A percentile compares a stretch with the other conserved stretches of the same genome.
These are phyloP conservation scores for Lodderomyces elongisporus DNA, from an alignment of 1,139 yeast species.

Conservation along the genomic window DNA sequence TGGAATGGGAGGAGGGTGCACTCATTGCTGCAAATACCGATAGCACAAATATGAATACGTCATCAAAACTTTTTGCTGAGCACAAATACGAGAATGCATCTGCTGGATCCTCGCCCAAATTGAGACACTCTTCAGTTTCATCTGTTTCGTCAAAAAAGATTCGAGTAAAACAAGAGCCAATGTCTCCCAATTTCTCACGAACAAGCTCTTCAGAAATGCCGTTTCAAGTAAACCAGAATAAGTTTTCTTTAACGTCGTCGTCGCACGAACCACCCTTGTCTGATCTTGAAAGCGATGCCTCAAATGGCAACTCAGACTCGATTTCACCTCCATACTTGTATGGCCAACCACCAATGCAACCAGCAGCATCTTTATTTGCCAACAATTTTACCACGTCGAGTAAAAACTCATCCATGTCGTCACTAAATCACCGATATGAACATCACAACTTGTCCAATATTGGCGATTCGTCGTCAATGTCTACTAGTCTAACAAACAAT, in stretches of 20 bases:
- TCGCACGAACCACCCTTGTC: too few relatives aligned
- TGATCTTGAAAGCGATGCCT: slow-evolving; percentile 10
- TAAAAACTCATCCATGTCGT: slow-evolving; percentile 13
- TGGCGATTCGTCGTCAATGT: slow-evolving; percentile 10
- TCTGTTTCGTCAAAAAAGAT: slow-evolving; percentile 1
- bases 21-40: slow-evolving; percentile 33
- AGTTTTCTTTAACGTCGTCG: too few relatives aligned
- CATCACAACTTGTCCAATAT: slow-evolving; percentile 22
- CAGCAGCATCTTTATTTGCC: slow-evolving; percentile 9
- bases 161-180: slow-evolving; percentile 5
- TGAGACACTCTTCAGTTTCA: slow-evolving; percentile 1
- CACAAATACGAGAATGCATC: slow-evolving; percentile 18
- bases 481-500: slow-evolving; percentile 11
- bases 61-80: slow-evolving; percentile 29
- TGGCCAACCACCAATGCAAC: not conserved
- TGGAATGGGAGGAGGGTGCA: slow-evolving; percentile 46
- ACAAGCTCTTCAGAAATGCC: not conserved
- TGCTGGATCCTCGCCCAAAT: slow-evolving; percentile 6
- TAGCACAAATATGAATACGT: slow-evolving; percentile 19
- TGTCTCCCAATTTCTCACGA: slow-evolving; percentile 1
- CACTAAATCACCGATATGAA: slow-evolving; percentile 26
- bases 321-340: slow-evolving; percentile 9
- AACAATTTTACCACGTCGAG: slow-evolving; percentile 8
- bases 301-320: slow-evolving; percentile 4
- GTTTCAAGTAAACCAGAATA: too few relatives aligned